These are phyloP conservation scores for Nannochloris sp. DNA, from an alignment of 139 green algal genomes.

Conservation along the genomic window DNA sequence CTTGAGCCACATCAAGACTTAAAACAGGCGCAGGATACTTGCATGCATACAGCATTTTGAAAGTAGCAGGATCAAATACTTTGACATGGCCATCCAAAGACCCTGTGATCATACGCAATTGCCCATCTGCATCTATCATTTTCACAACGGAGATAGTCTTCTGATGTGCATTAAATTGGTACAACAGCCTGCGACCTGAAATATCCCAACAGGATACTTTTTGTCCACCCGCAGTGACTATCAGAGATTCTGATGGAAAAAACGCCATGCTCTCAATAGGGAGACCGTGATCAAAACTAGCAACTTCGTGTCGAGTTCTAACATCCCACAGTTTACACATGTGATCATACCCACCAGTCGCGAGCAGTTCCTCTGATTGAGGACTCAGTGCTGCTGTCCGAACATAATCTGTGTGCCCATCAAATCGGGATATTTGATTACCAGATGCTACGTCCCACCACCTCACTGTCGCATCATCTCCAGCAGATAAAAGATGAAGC, in stretches of 20 bases:
- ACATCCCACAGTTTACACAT: conserved; percentile 77
- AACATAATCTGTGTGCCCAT: conserved; percentile 85
- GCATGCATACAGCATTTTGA: conserved; percentile 57
- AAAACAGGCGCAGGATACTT: conserved; percentile 74
- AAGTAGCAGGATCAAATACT: conserved; percentile 79
- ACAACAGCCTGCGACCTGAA: conserved; percentile 63
- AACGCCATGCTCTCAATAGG: conserved; percentile 74
- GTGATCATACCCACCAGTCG: conserved; percentile 76
- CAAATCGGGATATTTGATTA: conserved; percentile 34
- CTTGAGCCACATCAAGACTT: conserved; percentile 58
- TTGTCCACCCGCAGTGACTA: conserved; percentile 69
- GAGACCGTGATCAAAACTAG: conserved; percentile 64
- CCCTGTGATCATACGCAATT: conserved; percentile 74
- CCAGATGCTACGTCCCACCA: conserved; percentile 69
- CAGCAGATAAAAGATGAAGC: conserved; percentile 71
- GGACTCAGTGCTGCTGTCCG: conserved; percentile 46
- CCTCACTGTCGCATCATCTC: conserved; percentile 74
- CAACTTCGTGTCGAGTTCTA: conserved; percentile 21
- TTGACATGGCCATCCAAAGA: conserved; percentile 92
- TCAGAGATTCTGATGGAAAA: conserved; percentile 61
- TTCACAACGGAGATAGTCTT: conserved; percentile 84
- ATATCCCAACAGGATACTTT: conserved; percentile 79
- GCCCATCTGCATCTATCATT: conserved; percentile 36
- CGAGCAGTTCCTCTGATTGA: conserved; percentile 49
- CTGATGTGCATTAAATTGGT: conserved; percentile 73